Evolutionary conservation across 805 yeast genomes (phyloP), one percentile per base, ranked within the genome.

Genomic region (Kuraishia hungarica): DNA sequence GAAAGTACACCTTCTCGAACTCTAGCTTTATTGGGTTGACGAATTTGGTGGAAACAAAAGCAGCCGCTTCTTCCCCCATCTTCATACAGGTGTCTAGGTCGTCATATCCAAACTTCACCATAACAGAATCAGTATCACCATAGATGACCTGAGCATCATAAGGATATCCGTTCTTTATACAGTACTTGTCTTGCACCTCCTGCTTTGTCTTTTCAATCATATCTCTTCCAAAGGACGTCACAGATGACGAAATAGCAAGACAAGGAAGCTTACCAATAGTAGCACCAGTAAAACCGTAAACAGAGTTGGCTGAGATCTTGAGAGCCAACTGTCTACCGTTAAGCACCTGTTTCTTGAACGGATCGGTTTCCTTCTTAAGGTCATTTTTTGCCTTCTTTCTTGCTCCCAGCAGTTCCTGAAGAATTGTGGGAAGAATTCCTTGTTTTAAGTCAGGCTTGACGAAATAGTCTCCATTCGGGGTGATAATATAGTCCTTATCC

Each of bases 121-220:
- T 96, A 19, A 94, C 99, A 8, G 99, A 96, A 79, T 94, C 99
- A 0, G 99, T 94, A 71, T 94, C 99, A 76, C 99, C 99, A 67
- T 94, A 94, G 48, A 94, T 86, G 58, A 94, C 99, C 61, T 86
- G 81, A 0, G 98, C 85, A 72, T 94, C 96, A 65, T 78, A 84
- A n/a, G 80, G 77, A 63, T 77, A 86, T 1, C 98, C 98, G 68
- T 93, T 90, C 55, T 80, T 81, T n/a, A 83, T 85, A 11, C 83
- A 79, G 65, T 91, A 94, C 55, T 82, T 79, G 47, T 83, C 82
- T 69, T 91, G 92, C 2, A 94, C 98, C 58, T 86, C 89, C 51
- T 78, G 76, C 63, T 93, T 94, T 0, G 99, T 94, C 62, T 81
- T 76, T 71, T 93, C 97, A 73, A 94, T 94, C 99, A 94, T 94